phyloP scores from a whole-genome alignment of 257 asterid genomes.

The Primulina tabacum region DNA sequence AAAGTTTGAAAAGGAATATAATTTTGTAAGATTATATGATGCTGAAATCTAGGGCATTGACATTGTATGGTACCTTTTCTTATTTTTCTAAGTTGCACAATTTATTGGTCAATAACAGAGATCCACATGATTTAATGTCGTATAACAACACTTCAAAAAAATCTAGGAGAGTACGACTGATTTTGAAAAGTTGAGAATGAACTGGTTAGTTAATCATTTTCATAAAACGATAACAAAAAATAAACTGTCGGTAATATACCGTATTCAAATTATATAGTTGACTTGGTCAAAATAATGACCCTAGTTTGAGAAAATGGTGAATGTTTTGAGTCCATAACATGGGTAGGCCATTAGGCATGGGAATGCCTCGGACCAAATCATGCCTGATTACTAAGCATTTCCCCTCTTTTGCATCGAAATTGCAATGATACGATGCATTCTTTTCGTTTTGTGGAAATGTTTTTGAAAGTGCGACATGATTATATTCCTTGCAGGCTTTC shows the following conservation, averaged over 20 bases:
- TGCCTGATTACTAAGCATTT: conserved; percentile 37
- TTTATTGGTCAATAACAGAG: conserved; percentile 38
- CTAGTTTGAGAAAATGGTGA: conserved; percentile 33
- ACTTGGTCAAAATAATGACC: neutral
- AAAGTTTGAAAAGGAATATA: conserved; percentile 24
- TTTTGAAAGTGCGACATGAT: conserved; percentile 22
- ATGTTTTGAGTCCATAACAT: conserved; percentile 27
- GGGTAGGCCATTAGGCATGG: conserved; percentile 49
- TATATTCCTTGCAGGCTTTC: conserved; percentile 15
- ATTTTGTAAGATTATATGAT: conserved; percentile 48
- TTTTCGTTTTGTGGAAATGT: conserved; percentile 22
- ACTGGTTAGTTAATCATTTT: neutral
- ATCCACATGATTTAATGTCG: too few relatives aligned
- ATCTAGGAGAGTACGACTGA: too few relatives aligned
- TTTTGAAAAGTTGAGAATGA: too few relatives aligned
- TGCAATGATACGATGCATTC: conserved; percentile 33
- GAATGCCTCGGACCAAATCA: conserved; percentile 67
- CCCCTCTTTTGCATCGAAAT: conserved; percentile 41
- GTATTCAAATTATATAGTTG: too few relatives aligned
- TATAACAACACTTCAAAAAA: too few relatives aligned
- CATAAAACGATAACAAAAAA: too few relatives aligned
- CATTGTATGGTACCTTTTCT: conserved; percentile 40
- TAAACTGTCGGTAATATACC: too few relatives aligned
- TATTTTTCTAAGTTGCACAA: conserved; percentile 31
- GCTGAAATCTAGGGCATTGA: conserved; percentile 60